Conservation (phyloP, 78 protist genomes). For the Diacronema lutheri region DNA sequence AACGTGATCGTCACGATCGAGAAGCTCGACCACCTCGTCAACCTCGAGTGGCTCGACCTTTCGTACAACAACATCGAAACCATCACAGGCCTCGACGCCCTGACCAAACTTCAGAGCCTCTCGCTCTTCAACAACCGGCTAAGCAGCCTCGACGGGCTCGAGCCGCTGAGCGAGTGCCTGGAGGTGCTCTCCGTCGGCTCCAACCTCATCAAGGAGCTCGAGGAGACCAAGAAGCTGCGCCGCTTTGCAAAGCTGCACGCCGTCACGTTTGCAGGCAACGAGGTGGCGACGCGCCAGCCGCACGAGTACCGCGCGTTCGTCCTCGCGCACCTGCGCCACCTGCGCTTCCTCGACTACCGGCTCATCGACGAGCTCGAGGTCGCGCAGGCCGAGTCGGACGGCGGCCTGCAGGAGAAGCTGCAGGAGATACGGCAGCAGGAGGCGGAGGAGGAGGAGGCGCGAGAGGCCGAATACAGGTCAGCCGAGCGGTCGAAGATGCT, state of each 20-base stretch:
- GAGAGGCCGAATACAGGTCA: not conserved
- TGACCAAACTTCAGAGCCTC: constrained; percentile 35
- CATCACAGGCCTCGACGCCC: constrained; percentile 19
- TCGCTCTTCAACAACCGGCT: constrained; percentile 26
- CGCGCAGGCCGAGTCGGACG: not conserved
- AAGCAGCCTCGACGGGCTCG: constrained; percentile 8
- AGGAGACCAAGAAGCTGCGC: constrained; percentile 10
- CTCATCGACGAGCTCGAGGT: not conserved
- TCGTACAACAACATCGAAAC: constrained; percentile 45
- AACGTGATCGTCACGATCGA: constrained; percentile 46
- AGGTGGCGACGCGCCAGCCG: not conserved
- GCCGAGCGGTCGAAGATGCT: not conserved
- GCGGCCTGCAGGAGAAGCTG: not conserved
- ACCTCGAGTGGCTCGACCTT: constrained; percentile 37
- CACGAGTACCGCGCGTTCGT: constrained; percentile 4
- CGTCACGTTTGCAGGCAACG: constrained; percentile 22
- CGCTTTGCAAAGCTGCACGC: not conserved
- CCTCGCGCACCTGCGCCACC: not conserved
- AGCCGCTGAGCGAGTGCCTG: not conserved
- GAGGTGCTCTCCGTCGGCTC: constrained; percentile 40
- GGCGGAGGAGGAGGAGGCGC: not conserved
- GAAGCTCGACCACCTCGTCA: constrained; percentile 21
- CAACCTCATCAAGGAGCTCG: constrained; percentile 4
- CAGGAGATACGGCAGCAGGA: not conserved
- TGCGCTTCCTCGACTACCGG: constrained; percentile 28